Evolutionary conservation across 768 basidiomycete genomes (phyloP).

Genomic region (Lactifluus echinatus): DNA sequence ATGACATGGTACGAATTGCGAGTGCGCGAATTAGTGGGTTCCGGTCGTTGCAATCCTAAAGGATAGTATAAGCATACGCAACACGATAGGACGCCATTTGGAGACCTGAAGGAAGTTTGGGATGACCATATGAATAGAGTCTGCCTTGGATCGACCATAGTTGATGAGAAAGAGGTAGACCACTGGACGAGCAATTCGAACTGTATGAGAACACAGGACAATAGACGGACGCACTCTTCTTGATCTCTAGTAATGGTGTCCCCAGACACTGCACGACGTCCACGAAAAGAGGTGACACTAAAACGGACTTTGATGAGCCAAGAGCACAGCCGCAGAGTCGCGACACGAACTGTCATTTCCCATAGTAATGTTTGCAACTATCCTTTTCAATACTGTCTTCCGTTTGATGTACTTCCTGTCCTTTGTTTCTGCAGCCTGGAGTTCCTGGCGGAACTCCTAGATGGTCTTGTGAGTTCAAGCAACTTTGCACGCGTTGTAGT

Average conservation of each 20-base stretch:
- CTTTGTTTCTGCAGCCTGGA: conserved; percentile 85
- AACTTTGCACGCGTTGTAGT: background rate
- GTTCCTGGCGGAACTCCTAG: conserved; percentile 84
- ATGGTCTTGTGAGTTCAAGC: conserved; percentile 13
- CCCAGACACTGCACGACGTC: conserved; percentile 92
- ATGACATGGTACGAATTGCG: conserved; percentile 98
- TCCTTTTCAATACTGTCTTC: conserved; percentile 93
- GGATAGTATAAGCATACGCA: conserved; percentile 12
- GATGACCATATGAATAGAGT: conserved; percentile 58
- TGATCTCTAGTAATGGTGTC: conserved; percentile 94
- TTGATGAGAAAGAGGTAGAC: conserved; percentile 96
- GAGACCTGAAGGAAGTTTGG: conserved; percentile 14
- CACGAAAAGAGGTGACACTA: conserved; percentile 92
- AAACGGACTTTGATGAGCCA: conserved; percentile 19
- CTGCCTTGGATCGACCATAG: conserved; percentile 89
- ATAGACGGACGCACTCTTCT: conserved; percentile 77
- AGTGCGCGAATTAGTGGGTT: conserved; percentile 96
- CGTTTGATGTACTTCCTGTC: conserved; percentile 95
- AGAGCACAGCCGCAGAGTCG: conserved; percentile 4
- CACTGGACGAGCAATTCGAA: conserved; percentile 43
- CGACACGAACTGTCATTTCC: conserved; percentile 88
- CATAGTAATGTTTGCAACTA: conserved; percentile 99
- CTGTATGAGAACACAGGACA: background rate
- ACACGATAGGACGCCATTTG: background rate
- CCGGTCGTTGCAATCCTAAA: conserved; percentile 87